Evolutionary conservation across 2,329 filamentous ascomycete species (phyloP), one percentile per base, ranked within the genome.

Genomic region (Penicillium sp.): DNA sequence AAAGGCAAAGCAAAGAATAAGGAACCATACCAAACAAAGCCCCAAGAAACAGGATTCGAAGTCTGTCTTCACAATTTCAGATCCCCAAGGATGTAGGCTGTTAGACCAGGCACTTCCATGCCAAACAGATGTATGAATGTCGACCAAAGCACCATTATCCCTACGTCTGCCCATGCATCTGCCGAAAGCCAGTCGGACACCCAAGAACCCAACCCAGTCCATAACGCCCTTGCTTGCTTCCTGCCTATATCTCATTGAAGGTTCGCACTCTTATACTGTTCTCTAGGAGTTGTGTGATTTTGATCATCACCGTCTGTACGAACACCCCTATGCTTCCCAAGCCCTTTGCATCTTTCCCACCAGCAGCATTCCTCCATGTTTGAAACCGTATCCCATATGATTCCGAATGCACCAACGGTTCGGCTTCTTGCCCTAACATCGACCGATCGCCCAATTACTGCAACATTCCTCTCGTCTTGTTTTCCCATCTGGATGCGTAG

Each of bases 251-350:
- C 27, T 33, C 12, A 15, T 53, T 59, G 49, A 51, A 58, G 21
- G 27, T 57, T 57, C 55, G 52, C 62, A 67, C 64, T 73, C 72
- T 75, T 66, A 75, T 74, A 65, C 56, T 53, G 38, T 42, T 61
- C 59, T 67, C 39, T 73, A 79, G 77, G 77, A 78, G 75, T 66
- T 68, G 72, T 53, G 73, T 79, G 65, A 78, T 79, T 55, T 64
- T 78, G 61, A 73, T 74, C 55, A 74, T 79, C 59, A 78, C 77
- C 52, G 77, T 79, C 63, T 78, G 77, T 78, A 76, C 63, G 75
- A 62, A 65, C 19, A 52, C 53, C 57, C 45, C 19, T 21, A 33
- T 19, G 31, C 17, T 25, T 54, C 33, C 13, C 38, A 43, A 39
- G 33, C 41, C 54, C 47, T 50, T 49, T 49, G 47, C 49, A 45